Evolutionary conservation across 23 red algal genomes (phyloP).

Genomic region (Gracilaria gracilis): DNA sequence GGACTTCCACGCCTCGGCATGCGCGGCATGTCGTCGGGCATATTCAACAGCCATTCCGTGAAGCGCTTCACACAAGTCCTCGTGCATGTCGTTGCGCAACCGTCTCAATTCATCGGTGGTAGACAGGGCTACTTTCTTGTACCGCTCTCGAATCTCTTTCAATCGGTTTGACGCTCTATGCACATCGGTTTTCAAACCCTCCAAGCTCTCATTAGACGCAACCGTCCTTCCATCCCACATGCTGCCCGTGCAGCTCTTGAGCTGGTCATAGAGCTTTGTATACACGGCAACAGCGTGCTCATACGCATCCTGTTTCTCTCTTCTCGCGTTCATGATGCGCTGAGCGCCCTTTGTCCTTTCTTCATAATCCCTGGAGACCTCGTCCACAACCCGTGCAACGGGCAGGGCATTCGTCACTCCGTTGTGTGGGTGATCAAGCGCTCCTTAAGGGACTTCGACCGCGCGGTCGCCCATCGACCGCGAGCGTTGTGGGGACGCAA

Average conservation of each 20-base stretch:
- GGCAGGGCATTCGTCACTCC: not conserved
- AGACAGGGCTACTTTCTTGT: conserved; percentile 46
- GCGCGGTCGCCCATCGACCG: not conserved
- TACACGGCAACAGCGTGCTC: conserved; percentile 79
- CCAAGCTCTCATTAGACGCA: conserved; percentile 33
- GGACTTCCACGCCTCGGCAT: conserved; percentile 17
- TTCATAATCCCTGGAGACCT: conserved; percentile 69
- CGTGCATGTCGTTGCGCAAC: conserved; percentile 70
- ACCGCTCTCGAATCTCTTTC: conserved; percentile 54
- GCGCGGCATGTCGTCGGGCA: conserved; percentile 15
- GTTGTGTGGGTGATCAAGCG: not conserved
- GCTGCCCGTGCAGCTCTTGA: conserved; percentile 60
- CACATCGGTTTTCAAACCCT: conserved; percentile 52
- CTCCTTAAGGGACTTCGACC: not conserved
- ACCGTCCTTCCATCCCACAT: conserved; percentile 61
- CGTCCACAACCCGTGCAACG: conserved; percentile 29
- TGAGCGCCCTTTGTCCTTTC: conserved; percentile 63
- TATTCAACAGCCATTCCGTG: conserved; percentile 28
- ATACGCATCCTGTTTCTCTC: conserved; percentile 78
- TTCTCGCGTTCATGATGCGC: conserved; percentile 64
- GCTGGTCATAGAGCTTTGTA: conserved; percentile 61
- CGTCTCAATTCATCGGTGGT: conserved; percentile 75
- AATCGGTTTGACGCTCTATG: conserved; percentile 28
- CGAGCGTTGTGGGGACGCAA: not conserved
- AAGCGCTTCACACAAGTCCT: conserved; percentile 47